These are phyloP conservation scores for Komagataella phaffii DNA, from an alignment of 805 yeast genomes.

Conservation along the genomic window DNA sequence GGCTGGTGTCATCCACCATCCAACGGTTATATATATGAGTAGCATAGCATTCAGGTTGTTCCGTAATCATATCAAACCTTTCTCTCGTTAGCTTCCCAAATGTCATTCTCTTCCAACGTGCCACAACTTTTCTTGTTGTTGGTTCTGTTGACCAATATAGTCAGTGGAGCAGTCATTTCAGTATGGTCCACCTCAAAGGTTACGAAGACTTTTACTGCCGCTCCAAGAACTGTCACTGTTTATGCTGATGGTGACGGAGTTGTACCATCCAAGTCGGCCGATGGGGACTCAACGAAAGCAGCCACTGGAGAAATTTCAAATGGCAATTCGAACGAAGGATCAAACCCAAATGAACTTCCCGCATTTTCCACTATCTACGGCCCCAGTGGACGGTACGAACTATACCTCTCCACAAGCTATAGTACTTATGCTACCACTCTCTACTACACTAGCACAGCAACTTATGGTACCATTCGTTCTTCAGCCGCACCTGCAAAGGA, in stretches of 20 bases:
- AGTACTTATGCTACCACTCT: background rate
- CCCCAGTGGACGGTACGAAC: background rate
- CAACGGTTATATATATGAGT: background rate
- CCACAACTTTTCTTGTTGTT: background rate
- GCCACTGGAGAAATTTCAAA: background rate
- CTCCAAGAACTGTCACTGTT: background rate
- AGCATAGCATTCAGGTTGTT: background rate
- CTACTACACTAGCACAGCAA: background rate
- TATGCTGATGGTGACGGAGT: background rate
- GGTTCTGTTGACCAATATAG: background rate
- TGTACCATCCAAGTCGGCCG: background rate
- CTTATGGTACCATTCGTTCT: background rate
- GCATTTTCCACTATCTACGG: background rate
- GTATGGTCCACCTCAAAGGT: background rate
- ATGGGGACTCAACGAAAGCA: background rate
- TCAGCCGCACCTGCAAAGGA: background rate
- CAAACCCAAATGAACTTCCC: background rate
- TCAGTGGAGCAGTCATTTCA: background rate
- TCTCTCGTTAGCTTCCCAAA: background rate
- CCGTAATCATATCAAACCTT: background rate
- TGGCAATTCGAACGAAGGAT: background rate
- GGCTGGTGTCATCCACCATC: background rate
- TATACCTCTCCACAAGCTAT: background rate
- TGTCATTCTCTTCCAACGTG: background rate
- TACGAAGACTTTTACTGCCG: background rate